Percentiles rank a stretch among this genome's conserved stretches.
These are phyloP conservation scores for Leptographium wingfieldii DNA, from an alignment of 2,329 filamentous ascomycete genomes.

Conservation along the genomic window DNA sequence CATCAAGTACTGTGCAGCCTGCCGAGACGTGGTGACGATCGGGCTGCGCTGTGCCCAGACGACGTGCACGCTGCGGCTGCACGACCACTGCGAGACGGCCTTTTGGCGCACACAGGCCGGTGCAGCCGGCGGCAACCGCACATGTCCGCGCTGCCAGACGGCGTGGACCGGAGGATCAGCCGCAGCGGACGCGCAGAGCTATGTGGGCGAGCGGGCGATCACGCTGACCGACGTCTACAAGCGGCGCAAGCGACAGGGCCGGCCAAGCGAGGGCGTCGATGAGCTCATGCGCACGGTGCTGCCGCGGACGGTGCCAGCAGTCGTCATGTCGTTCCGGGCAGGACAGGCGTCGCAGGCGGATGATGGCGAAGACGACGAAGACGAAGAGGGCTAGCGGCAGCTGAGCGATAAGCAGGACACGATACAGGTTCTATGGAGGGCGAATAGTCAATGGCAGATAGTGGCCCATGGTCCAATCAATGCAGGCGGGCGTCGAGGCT, in stretches of 20 bases:
- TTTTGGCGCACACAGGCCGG: conserved; percentile 49
- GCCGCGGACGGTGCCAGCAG: conserved; percentile 3
- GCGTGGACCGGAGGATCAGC: conserved; percentile 28
- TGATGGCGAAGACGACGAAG: conserved; percentile 10
- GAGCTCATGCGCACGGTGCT: conserved; percentile 19
- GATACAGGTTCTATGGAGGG: neutral
- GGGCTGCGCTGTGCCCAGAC: conserved; percentile 63
- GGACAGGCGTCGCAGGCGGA: conserved; percentile 12
- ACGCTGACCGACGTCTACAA: conserved; percentile 40
- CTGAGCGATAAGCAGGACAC: neutral
- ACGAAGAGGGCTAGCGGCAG: conserved; percentile 15
- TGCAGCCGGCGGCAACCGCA: conserved; percentile 41
- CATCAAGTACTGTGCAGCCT: conserved; percentile 80
- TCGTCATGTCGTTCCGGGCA: conserved; percentile 14
- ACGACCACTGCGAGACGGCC: conserved; percentile 61
- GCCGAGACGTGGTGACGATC: conserved; percentile 77
- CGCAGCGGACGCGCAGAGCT: conserved; percentile 23
- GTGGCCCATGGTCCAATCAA: neutral
- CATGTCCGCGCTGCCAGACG: conserved; percentile 49
- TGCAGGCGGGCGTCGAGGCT: neutral
- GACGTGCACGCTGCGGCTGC: conserved; percentile 58
- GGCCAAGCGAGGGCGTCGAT: conserved; percentile 23
- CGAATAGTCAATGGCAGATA: neutral
- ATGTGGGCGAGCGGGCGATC: conserved; percentile 44
- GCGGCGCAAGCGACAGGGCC: conserved; percentile 25